Base-by-base conservation (phyloP, 1,139 yeast species). In the Ogataea hybrid region DNA sequence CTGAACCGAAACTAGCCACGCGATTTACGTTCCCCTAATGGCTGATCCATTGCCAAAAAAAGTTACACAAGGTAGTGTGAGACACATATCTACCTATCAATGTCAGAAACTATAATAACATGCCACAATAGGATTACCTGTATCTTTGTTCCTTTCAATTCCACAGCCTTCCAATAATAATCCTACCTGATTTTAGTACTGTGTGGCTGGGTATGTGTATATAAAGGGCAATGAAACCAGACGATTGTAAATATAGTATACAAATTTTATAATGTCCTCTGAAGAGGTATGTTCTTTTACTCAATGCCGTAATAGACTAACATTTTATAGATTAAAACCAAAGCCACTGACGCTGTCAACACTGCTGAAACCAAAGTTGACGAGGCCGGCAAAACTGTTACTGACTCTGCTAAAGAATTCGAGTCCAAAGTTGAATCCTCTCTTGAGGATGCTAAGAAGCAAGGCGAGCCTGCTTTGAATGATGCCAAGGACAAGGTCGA, bases 401-500 rank as follows among this genome's bases (percentile, higher is more conserved):
- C 33, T 21, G 39, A 36, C 8, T 30, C 39, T 14, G 41, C 47
- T 29, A 43, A 44, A 30, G 33, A 31, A 4, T 12, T 18, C n/a
- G 25, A 31, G 20, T n/a, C 17, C 7, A 20, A 31, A 25, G 33
- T 23, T 31, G 33, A 31, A 31, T 16, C 33, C 11, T 12, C 17
- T 9, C 16, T 28, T n/a, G 17, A 14, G 10, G 30, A 28, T 5
- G 25, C 25, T 5, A 15, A 28, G 16, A 15, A 12, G 8, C 32
- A 43, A 20, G 45, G 48, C 27, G 46, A 44, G 28, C 44, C 46
- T 25, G 43, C 44, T 20, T 50, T 38, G 18, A 51, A 47, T 16
- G 41, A 45, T 15, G 46, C 45, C 25, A 43, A 40, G 35, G 30
- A 40, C 25, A 43, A 28, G 21, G 49, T 39, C 25, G 38, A 40